Conservation (phyloP, 805 yeast species). For the Huiozyma naganishii region DNA sequence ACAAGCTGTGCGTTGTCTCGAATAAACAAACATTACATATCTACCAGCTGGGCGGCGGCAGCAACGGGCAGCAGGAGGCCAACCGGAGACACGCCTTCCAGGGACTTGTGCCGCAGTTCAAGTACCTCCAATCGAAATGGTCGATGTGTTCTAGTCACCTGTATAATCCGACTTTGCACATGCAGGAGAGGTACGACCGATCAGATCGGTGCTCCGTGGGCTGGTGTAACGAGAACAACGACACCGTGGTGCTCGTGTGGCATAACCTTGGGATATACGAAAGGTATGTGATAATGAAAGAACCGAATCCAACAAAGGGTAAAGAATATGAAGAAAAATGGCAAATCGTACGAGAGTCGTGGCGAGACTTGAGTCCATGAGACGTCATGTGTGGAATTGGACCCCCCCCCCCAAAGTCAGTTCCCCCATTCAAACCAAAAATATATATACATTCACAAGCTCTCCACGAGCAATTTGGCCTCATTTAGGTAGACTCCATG, state of each 20-base stretch:
- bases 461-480: not conserved
- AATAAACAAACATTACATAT: slow-evolving; percentile 87
- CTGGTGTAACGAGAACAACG: slow-evolving; percentile 35
- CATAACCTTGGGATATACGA: slow-evolving; percentile 70
- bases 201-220: slow-evolving; percentile 24
- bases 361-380: slow-evolving; percentile 35
- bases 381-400: too few species aligned
- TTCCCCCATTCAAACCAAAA: too few species aligned
- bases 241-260: slow-evolving; percentile 68
- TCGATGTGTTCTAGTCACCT: slow-evolving; percentile 67
- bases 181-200: slow-evolving; percentile 6
- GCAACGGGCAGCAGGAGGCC: slow-evolving; percentile 9
- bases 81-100: slow-evolving; percentile 60
- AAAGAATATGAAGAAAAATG: slow-evolving; percentile 29
- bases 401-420: too few species aligned
- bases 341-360: slow-evolving; percentile 58
- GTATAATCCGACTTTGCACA: slow-evolving; percentile 16
- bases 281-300: slow-evolving; percentile 61
- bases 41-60: slow-evolving; percentile 35
- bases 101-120: slow-evolving; percentile 49
- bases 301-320: slow-evolving; percentile 16
- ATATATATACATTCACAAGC: not conserved
- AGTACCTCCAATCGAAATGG: slow-evolving; percentile 79
- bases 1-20: slow-evolving; percentile 71
- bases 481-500: slow-evolving; percentile 33